Evolutionary conservation across 2,329 filamentous ascomycete genomes (phyloP).

Genomic region (Corynespora cassiicola): DNA sequence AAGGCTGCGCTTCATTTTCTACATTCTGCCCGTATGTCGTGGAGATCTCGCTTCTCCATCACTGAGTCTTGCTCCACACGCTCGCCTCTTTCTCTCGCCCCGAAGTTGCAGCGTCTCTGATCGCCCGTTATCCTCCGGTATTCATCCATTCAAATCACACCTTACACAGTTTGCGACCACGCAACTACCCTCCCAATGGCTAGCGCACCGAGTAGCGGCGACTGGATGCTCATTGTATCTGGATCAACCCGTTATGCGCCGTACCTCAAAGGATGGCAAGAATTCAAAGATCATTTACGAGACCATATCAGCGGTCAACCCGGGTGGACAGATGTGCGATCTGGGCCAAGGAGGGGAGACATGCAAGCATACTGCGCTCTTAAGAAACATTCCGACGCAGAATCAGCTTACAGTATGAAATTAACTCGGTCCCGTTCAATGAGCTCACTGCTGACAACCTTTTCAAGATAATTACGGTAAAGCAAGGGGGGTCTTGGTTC

Average conservation of each 20-base stretch:
- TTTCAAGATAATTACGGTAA: slow-evolving; percentile 26
- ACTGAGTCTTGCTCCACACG: too few relatives aligned
- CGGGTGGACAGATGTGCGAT: slow-evolving; percentile 43
- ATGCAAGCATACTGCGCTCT: slow-evolving; percentile 45
- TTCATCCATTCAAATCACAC: too few relatives aligned
- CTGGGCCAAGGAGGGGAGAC: slow-evolving; percentile 33
- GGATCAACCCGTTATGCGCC: slow-evolving; percentile 31
- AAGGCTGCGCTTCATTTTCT: too few relatives aligned
- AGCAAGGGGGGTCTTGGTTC: slow-evolving; percentile 33
- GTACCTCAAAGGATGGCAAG: slow-evolving; percentile 40
- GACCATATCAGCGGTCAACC: slow-evolving; percentile 42
- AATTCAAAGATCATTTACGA: slow-evolving; percentile 46
- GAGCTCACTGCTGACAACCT: neutral
- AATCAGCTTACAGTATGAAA: slow-evolving; percentile 38
- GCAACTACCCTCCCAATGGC: slow-evolving; percentile 1
- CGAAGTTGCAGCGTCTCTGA: too few relatives aligned
- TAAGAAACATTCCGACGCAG: slow-evolving; percentile 41
- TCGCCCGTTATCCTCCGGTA: too few relatives aligned
- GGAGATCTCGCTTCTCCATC: too few relatives aligned
- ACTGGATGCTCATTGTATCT: slow-evolving; percentile 39
- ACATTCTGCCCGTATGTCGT: too few relatives aligned
- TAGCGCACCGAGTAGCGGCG: slow-evolving; percentile 14
- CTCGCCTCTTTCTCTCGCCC: too few relatives aligned
- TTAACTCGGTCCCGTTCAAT: neutral
- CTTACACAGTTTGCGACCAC: too few relatives aligned